phyloP scores from a whole-genome alignment of 306 rosid species.

The Prunus mongolica region DNA sequence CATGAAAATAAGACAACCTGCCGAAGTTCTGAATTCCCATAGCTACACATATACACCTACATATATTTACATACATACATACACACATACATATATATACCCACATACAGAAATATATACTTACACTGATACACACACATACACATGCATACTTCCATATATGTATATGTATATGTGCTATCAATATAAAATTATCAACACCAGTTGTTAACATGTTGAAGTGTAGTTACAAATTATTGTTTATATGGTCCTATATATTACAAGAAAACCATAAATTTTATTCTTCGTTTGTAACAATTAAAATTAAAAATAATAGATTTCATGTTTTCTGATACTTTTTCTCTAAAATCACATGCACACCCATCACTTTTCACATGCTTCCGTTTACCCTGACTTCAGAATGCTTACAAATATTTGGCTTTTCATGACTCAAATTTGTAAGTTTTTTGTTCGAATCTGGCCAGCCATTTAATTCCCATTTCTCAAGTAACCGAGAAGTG shows the following conservation, averaged over 20 bases:
- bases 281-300: neutral
- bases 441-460: neutral
- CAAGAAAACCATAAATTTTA: neutral
- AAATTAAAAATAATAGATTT: neutral
- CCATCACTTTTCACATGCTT: conserved; percentile 20
- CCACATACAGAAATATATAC: no score
- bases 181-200: neutral
- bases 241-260: neutral
- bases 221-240: neutral
- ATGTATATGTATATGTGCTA: neutral
- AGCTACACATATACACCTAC: neutral
- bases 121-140: neutral
- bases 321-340: neutral
- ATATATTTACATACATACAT: neutral
- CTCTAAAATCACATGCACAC: conserved; percentile 2
- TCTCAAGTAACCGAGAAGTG: neutral
- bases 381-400: neutral
- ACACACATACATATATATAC: neutral
- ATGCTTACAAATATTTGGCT: neutral
- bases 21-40: neutral
- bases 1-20: neutral
- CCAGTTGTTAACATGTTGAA: neutral
- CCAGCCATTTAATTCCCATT: neutral
- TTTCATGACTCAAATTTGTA: neutral
- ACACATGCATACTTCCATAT: no score